A percentile compares a stretch with the other conserved stretches of the same genome.
Conservation (phyloP, 2,329 filamentous ascomycete species). For the Penicillium sp. region DNA sequence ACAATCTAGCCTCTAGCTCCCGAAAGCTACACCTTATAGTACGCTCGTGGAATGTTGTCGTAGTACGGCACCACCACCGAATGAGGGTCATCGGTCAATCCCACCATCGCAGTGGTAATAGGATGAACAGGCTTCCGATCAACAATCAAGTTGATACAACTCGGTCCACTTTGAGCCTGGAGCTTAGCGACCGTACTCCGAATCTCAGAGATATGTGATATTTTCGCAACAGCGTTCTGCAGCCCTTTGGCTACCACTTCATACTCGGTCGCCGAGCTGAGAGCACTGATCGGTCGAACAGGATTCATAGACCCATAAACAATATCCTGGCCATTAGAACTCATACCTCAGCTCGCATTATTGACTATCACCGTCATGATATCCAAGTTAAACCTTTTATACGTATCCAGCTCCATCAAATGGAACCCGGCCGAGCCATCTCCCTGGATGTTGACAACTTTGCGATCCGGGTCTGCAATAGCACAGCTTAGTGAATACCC, state of each 20-base stretch:
- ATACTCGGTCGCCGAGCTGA: conserved; percentile 38
- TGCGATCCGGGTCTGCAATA: conserved; percentile 38
- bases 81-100: conserved; percentile 42
- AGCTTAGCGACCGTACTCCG: conserved; percentile 35
- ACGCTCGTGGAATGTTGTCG: conserved; percentile 45
- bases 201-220: conserved; percentile 31
- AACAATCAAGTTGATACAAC: conserved; percentile 45
- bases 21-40: conserved; percentile 19
- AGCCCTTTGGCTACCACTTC: conserved; percentile 46
- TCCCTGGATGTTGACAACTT: conserved; percentile 48
- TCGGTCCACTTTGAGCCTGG: conserved; percentile 28
- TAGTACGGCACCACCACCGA: conserved; percentile 52
- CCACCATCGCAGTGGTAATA: conserved; percentile 43
- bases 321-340: conserved; percentile 45
- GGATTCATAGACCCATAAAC: conserved; percentile 39
- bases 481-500: conserved; percentile 48
- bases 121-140: conserved; percentile 35
- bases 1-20: no score
- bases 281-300: conserved; percentile 31
- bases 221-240: conserved; percentile 31
- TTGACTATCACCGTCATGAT: conserved; percentile 48
- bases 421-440: conserved; percentile 50
- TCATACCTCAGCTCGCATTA: conserved; percentile 50
- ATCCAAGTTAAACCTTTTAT: conserved; percentile 40
- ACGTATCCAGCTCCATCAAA: conserved; percentile 49